Base-by-base conservation (phyloP, 495 filamentous ascomycete species). In the Xeromyces bisporus region DNA sequence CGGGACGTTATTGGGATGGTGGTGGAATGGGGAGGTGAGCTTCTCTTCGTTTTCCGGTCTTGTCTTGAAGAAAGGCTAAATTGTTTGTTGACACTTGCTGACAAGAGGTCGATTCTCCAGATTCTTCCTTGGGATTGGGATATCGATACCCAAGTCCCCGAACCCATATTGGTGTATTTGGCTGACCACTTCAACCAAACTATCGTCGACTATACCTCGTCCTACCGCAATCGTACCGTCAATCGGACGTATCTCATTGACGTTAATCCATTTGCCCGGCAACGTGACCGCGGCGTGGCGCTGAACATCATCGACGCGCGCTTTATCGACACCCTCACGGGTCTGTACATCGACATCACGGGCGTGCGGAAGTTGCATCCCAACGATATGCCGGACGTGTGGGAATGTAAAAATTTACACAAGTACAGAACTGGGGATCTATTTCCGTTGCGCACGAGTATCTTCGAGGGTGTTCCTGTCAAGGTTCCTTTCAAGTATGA, bases 111-210 rank as follows among this genome's bases (percentile, higher is more conserved):
- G n/a, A n/a, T n/a, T n/a, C n/a, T 24, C 10, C 35, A 71, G 56
- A 67, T 83, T 44, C 70, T 87, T 42, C 81, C 82, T 7, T 91
- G 82, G 81, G 82, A 91, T 48, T 80, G 71, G 66, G 81, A 91
- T 50, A 59, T 91, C n/a, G 82, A 91, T 46, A 77, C 75, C 2
- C 82, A 91, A 51, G 73, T 91, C 14, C 70, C 67, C 16, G 62
- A 58, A 7, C 51, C 59, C 9, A 83, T 79, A 1, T 53, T 85
- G 18, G 41, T 50, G 7, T 67, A 67, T 37, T 58, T 91, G 23
- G 77, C 63, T 10, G 44, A 68, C 21, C 50, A 70, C 17, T 68
- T 67, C 48, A 87, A 87, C 47, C 60, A 64, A 33, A 81, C 73
- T 1, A 41, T 66, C 12, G 68, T 80, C 42, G 52, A 57, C 23